A percentile compares a stretch with the other conserved stretches of the same genome.
These are phyloP conservation scores for Penicillium pulvis DNA, from an alignment of 495 filamentous ascomycete genomes.

Conservation along the genomic window DNA sequence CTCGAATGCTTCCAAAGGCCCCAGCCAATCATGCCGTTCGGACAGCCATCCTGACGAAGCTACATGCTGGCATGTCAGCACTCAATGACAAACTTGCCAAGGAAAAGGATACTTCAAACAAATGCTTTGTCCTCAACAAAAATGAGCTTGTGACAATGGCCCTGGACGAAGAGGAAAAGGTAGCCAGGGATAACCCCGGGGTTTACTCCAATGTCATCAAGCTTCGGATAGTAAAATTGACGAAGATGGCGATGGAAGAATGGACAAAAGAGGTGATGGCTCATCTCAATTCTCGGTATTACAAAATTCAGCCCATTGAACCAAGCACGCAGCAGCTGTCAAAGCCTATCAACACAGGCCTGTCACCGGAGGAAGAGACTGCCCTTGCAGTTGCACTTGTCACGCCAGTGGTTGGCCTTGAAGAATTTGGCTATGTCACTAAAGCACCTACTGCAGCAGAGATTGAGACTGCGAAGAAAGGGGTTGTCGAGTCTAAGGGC, in stretches of 20 bases:
- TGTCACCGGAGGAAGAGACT: slow-evolving; percentile 61
- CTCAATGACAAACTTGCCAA: slow-evolving; percentile 62
- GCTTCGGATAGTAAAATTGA: slow-evolving; percentile 70
- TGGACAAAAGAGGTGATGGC: slow-evolving; percentile 59
- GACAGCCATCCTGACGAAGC: slow-evolving; percentile 63
- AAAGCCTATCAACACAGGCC: slow-evolving; percentile 60
- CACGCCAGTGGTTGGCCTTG: slow-evolving; percentile 60
- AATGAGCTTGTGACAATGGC: slow-evolving; percentile 76
- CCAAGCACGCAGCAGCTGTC: slow-evolving; percentile 22
- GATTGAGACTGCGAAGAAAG: slow-evolving; percentile 62
- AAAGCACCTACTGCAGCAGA: slow-evolving; percentile 60
- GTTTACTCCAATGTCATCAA: slow-evolving; percentile 85
- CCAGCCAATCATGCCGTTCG: slow-evolving; percentile 73
- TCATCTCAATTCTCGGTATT: slow-evolving; percentile 46
- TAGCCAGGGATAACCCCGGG: slow-evolving; percentile 61
- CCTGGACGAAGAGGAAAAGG: slow-evolving; percentile 81
- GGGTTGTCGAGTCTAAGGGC: slow-evolving; percentile 63
- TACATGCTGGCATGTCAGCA: slow-evolving; percentile 73
- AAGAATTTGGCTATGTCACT: slow-evolving; percentile 73
- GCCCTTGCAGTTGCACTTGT: slow-evolving; percentile 59
- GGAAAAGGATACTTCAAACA: slow-evolving; percentile 56
- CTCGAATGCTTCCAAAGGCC: slow-evolving; percentile 70
- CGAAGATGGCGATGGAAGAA: slow-evolving; percentile 66
- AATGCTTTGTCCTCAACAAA: slow-evolving; percentile 59
- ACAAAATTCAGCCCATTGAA: slow-evolving; percentile 36